phyloP scores from a whole-genome alignment of 495 filamentous ascomycete species.

The Neurospora intermedia region DNA sequence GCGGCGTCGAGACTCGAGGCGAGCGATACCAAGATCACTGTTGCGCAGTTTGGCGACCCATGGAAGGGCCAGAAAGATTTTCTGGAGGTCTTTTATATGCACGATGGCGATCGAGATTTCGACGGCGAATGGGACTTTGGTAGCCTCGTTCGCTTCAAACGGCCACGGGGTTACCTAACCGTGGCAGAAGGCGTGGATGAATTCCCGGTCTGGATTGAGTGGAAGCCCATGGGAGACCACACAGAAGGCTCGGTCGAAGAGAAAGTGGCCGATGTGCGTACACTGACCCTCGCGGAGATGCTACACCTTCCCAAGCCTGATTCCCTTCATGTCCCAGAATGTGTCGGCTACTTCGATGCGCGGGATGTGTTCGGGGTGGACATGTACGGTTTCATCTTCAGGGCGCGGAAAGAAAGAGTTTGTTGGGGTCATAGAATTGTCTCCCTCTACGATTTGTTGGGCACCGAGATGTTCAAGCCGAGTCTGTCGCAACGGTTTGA shows the following conservation, averaged over 20 bases:
- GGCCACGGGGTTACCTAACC: slow-evolving; percentile 12
- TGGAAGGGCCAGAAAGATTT: neutral
- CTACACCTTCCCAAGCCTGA: slow-evolving; percentile 18
- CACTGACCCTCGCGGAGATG: slow-evolving; percentile 22
- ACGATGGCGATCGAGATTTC: neutral
- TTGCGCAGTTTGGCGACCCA: neutral
- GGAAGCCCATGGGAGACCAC: slow-evolving; percentile 13
- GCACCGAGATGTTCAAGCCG: neutral
- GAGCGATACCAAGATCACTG: slow-evolving; percentile 5
- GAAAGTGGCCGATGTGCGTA: slow-evolving; percentile 14
- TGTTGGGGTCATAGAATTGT: neutral
- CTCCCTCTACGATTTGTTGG: slow-evolving; percentile 15
- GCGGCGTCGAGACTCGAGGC: neutral
- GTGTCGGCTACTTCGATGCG: slow-evolving; percentile 23
- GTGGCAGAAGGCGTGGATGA: neutral
- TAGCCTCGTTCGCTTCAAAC: rapidly evolving
- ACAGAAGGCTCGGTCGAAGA: slow-evolving; percentile 7
- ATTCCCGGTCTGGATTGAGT: slow-evolving; percentile 23
- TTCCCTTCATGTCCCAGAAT: slow-evolving; percentile 14
- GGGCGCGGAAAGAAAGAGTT: neutral
- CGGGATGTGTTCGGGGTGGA: slow-evolving; percentile 7
- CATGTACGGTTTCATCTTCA: slow-evolving; percentile 20
- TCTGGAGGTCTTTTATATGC: slow-evolving; percentile 4
- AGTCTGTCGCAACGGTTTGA: slow-evolving; percentile 11
- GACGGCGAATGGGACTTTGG: neutral